A percentile compares a stretch with the other conserved stretches of the same genome.
phyloP scores from a whole-genome alignment of 768 basidiomycete species.

The Termitomyces sp. region DNA sequence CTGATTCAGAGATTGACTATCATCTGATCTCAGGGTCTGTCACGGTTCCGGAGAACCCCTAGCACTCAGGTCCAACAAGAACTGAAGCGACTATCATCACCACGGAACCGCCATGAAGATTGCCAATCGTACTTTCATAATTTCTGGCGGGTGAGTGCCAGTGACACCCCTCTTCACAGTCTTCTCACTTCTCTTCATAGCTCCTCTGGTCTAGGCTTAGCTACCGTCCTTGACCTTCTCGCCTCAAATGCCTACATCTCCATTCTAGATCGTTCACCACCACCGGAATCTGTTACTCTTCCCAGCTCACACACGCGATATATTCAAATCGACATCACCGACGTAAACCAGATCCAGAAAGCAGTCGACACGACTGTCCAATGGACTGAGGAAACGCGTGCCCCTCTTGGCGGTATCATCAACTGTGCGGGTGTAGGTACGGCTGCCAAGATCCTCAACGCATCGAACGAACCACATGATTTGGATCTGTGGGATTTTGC shows the following conservation, averaged over 20 bases:
- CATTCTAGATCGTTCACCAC: conserved; percentile 1
- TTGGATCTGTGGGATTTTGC: conserved; percentile 51
- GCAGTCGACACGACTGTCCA: conserved; percentile 25
- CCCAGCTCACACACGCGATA: neutral
- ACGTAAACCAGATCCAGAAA: conserved; percentile 1
- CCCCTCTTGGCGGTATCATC: conserved; percentile 51
- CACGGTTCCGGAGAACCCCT: too few relatives aligned
- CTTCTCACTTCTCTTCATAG: conserved; percentile 23
- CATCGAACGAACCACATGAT: conserved; percentile 42
- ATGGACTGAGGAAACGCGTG: conserved; percentile 39
- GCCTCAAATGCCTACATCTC: conserved; percentile 13
- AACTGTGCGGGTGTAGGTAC: conserved; percentile 55
- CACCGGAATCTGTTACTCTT: neutral
- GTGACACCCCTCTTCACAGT: conserved; percentile 12
- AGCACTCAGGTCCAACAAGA: too few relatives aligned
- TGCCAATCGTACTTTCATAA: conserved; percentile 49
- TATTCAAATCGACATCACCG: neutral
- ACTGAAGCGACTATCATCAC: neutral
- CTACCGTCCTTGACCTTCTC: conserved; percentile 46
- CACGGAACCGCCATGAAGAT: conserved; percentile 38
- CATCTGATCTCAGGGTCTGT: too few relatives aligned
- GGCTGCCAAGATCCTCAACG: conserved; percentile 44
- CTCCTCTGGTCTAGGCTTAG: conserved; percentile 56
- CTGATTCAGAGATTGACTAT: too few relatives aligned
- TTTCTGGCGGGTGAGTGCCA: conserved; percentile 52